These are phyloP conservation scores for Plasmodium vivax DNA, from an alignment of 169 alveolate genomes.

Conservation along the genomic window DNA sequence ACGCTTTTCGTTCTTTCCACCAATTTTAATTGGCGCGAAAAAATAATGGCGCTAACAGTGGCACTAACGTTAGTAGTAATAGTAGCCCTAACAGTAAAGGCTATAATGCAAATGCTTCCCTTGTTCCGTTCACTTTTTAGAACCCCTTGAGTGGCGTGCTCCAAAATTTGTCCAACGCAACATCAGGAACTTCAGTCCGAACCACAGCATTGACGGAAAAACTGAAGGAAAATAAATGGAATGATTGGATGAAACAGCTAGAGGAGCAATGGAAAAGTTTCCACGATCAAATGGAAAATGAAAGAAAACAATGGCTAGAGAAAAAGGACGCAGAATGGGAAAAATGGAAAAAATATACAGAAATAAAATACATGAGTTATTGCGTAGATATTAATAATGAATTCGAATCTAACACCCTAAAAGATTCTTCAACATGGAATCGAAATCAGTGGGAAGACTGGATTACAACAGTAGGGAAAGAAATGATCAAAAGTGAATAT, in stretches of 20 bases:
- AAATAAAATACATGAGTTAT: neutral
- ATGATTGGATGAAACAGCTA: neutral
- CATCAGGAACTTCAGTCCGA: neutral
- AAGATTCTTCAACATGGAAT: neutral
- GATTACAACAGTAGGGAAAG: constrained; percentile 3
- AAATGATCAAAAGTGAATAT: neutral
- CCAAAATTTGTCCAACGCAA: neutral
- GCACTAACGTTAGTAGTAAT: neutral
- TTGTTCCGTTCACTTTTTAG: neutral
- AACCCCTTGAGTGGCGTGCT: neutral
- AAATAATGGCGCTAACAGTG: neutral
- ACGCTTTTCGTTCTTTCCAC: neutral
- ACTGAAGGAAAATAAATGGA: neutral
- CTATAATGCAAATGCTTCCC: neutral
- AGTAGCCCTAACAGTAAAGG: neutral
- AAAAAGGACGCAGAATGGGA: neutral
- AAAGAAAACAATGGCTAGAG: neutral
- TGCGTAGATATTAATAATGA: neutral
- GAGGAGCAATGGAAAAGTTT: neutral
- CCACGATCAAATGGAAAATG: neutral
- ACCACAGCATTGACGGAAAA: neutral
- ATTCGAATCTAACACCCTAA: neutral
- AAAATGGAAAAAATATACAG: too few relatives aligned
- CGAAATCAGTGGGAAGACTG: neutral
- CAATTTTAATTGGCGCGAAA: neutral